Conservation (phyloP, 768 basidiomycete genomes). For the Agaricus sinodeliciosus region DNA sequence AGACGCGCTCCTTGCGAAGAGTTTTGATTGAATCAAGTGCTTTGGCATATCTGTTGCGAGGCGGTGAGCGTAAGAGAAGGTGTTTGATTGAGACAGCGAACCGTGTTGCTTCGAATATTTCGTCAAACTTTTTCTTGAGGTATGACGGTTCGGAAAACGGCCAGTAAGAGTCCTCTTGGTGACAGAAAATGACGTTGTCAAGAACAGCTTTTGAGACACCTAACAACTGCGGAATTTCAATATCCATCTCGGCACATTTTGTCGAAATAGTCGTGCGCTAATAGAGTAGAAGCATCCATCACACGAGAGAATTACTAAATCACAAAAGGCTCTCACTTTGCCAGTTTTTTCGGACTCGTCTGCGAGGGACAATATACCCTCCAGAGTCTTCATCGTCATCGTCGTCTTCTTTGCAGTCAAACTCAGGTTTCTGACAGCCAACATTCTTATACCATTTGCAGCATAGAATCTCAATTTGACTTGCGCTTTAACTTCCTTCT, state of each 20-base stretch:
- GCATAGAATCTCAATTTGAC: constrained; percentile 92
- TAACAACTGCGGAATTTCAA: constrained; percentile 86
- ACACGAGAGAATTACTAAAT: not conserved
- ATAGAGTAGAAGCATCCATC: not conserved
- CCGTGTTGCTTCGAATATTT: constrained; percentile 99
- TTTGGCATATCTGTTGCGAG: constrained; percentile 76
- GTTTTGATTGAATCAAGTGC: constrained; percentile 89
- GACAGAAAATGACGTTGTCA: constrained; percentile 99
- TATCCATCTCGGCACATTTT: constrained; percentile 95
- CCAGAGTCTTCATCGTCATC: constrained; percentile 96
- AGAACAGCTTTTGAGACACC: constrained; percentile 98
- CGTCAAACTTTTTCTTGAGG: constrained; percentile 98
- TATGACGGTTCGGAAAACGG: constrained; percentile 86
- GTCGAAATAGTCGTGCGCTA: constrained; percentile 91
- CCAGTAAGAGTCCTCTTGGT: constrained; percentile 99
- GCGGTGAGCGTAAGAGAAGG: not conserved
- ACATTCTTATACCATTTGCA: constrained; percentile 85
- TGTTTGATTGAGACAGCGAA: constrained; percentile 22
- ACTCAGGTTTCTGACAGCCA: constrained; percentile 83
- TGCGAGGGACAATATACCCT: constrained; percentile 77
- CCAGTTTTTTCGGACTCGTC: constrained; percentile 63
- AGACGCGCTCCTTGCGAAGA: constrained; percentile 83
- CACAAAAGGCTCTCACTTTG: constrained; percentile 50
- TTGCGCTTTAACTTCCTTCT: constrained; percentile 98
- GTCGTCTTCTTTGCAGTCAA: constrained; percentile 89